Evolutionary conservation across 352 stramenopile species (phyloP).

Genomic region (Peronospora farinosa): DNA sequence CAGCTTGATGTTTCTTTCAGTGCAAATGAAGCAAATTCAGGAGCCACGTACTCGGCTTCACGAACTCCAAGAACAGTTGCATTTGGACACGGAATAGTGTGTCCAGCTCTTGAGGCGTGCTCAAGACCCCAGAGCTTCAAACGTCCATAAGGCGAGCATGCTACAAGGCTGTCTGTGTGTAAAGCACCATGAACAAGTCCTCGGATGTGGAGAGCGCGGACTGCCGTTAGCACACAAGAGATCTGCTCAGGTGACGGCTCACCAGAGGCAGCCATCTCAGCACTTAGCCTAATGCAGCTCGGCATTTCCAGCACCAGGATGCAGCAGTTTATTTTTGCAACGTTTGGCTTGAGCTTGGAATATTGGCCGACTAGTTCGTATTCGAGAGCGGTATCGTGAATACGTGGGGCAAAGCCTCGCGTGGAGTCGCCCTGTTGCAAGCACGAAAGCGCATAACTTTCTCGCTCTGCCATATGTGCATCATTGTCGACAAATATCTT

Average conservation of each 20-base stretch:
- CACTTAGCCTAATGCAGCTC: conserved; percentile 31
- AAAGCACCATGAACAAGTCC: conserved; percentile 52
- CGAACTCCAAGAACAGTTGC: conserved; percentile 8
- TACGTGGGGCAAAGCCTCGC: conserved; percentile 28
- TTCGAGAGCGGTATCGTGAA: conserved; percentile 35
- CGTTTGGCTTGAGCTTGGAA: not conserved
- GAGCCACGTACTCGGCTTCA: conserved; percentile 35
- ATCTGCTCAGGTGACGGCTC: conserved; percentile 35
- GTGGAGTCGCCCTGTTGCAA: conserved; percentile 29
- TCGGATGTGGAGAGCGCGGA: conserved; percentile 42
- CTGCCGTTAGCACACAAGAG: conserved; percentile 27
- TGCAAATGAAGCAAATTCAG: conserved; percentile 39
- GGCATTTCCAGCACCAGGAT: conserved; percentile 42
- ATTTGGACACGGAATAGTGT: conserved; percentile 13
- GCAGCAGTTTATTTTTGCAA: conserved; percentile 38
- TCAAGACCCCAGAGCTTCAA: conserved; percentile 52
- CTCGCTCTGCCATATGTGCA: conserved; percentile 36
- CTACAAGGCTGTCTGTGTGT: conserved; percentile 34
- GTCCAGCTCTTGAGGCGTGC: conserved; percentile 28
- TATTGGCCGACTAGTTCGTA: conserved; percentile 14
- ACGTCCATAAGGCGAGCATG: conserved; percentile 30
- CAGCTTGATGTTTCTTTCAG: conserved; percentile 20
- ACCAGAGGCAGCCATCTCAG: conserved; percentile 29
- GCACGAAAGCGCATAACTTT: conserved; percentile 47
- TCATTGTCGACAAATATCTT: conserved; percentile 64